A percentile compares a stretch with the other conserved stretches of the same genome.
Evolutionary conservation across 129 eudicot species (phyloP).

Genomic region (Kitagawia praeruptora): DNA sequence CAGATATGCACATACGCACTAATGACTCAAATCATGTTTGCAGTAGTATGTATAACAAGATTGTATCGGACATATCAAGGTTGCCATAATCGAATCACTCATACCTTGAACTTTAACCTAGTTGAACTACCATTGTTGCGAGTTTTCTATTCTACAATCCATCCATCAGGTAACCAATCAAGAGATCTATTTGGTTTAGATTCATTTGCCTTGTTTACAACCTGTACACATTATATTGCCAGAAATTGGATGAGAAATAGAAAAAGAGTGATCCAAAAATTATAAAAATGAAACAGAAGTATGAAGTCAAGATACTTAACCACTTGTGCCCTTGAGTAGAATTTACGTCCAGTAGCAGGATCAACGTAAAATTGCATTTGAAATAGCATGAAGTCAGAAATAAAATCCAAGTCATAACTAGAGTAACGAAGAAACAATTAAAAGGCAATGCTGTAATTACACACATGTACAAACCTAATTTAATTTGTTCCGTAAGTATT

Average conservation of each 20-base stretch:
- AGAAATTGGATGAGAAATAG: not conserved
- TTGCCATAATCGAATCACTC: not conserved
- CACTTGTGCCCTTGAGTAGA: slow-evolving; percentile 48
- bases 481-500: too few species aligned
- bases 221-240: not conserved
- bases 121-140: slow-evolving; percentile 22
- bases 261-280: not conserved
- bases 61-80: not conserved
- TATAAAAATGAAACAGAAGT: not conserved
- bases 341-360: slow-evolving; percentile 31
- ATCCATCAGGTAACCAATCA: slow-evolving; percentile 64
- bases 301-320: slow-evolving; percentile 22
- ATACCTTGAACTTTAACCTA: slow-evolving; percentile 43
- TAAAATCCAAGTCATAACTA: not conserved
- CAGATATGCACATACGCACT: too few species aligned
- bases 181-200: slow-evolving; percentile 22
- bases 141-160: slow-evolving; percentile 41
- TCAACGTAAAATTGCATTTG: slow-evolving; percentile 40
- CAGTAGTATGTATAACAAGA: not conserved
- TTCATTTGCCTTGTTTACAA: slow-evolving; percentile 2
- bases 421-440: not conserved
- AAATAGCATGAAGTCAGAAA: not conserved
- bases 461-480: not conserved
- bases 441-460: not conserved
- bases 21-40: too few species aligned